These are phyloP conservation scores for Coprinopsis strossmayeri DNA, from an alignment of 768 basidiomycete genomes.

Conservation along the genomic window DNA sequence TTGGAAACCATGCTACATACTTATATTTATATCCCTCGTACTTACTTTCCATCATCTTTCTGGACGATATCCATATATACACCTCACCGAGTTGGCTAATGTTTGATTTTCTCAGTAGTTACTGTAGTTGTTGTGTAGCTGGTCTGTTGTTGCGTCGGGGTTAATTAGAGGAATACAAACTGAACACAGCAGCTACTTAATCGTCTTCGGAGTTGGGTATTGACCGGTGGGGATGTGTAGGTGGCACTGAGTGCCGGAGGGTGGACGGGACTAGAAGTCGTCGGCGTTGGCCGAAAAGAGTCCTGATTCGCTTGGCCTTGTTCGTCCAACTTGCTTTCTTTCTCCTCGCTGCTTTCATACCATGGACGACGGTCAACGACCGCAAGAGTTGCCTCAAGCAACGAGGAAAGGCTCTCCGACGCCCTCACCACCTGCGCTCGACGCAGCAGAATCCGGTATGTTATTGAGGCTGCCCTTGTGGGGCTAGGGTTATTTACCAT, in stretches of 20 bases:
- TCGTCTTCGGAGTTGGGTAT: no score
- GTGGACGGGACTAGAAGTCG: not conserved
- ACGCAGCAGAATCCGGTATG: conserved; percentile 9
- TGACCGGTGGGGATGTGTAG: not conserved
- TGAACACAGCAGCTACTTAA: no score
- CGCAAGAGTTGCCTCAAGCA: not conserved
- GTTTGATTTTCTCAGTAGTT: no score
- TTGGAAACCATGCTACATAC: no score
- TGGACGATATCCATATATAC: no score
- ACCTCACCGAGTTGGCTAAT: no score
- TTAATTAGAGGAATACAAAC: no score
- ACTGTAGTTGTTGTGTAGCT: no score
- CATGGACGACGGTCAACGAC: conserved; percentile 1
- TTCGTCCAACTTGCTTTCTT: not conserved
- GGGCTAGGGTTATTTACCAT: conserved; percentile 19
- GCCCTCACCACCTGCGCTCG: conserved; percentile 11
- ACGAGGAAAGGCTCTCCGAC: conserved; percentile 10
- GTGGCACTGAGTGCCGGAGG: not conserved
- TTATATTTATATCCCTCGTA: no score
- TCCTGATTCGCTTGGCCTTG: not conserved
- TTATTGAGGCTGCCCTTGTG: conserved; percentile 6
- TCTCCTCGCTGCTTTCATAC: not conserved
- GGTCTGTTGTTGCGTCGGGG: no score
- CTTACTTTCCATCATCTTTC: no score
- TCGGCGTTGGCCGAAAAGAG: conserved; percentile 1